Base-by-base conservation (phyloP, 2,329 filamentous ascomycete species). In the Alternaria sp. region DNA sequence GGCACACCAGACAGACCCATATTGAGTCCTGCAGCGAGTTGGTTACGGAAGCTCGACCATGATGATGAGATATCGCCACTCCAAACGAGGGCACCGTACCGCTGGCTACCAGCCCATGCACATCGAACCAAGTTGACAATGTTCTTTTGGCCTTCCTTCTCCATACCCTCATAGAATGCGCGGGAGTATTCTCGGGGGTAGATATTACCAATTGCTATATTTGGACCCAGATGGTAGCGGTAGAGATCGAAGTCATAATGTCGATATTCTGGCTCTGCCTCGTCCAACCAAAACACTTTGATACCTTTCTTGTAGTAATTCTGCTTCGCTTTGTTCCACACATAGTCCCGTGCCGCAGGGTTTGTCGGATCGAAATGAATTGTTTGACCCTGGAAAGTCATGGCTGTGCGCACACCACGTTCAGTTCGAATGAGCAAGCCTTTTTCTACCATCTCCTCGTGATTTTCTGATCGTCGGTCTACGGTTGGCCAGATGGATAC, bases 401-500 rank as follows among this genome's bases (percentile, higher is more conserved):
- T 86, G 0, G 81, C 83, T 1, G 83, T 82, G 0, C 87, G 81
- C 22, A 87, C 77, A 1, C 88, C 88, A 6, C 87, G 82, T 61
- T 90, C 88, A 8, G 81, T 81, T 0, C 87, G 84, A 61, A 90
- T 87, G 2, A 91, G 81, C 4, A 85, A 81, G 0, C 88, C 88
- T 9, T 82, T 81, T 56, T 87, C 85, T 0, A 88, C 75, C 87
- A 90, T 89, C 63, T 89, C 84, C 0, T 81, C 66, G 67, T 85
- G 90, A 70, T 89, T 89, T 42, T 87, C 85, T 0, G 84, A 87
- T 2, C 74, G 69, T 12, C 80, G 82, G 54, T 90, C 87, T 1
- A 91, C 87, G 0, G 87, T 90, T 0, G 88, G 88, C 88, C 89
- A 91, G 65, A 91, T 85, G 0, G 87, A 89, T 0, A 91, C 86